Evolutionary conservation across 2,329 filamentous ascomycete genomes (phyloP).

Genomic region (Ceratocystis cacaofunesta): DNA sequence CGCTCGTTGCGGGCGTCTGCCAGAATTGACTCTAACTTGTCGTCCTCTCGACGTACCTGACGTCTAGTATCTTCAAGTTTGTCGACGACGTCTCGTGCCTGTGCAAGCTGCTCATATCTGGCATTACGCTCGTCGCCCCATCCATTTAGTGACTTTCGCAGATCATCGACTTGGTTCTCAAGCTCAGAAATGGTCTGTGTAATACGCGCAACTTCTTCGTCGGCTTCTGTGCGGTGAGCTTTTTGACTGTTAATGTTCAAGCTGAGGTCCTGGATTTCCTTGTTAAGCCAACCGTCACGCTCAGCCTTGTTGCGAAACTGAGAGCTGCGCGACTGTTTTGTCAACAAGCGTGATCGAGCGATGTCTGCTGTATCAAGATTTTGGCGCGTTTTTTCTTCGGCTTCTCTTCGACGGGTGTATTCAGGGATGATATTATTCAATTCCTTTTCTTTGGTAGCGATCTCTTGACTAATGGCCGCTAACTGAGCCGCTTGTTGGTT

Average conservation of each 20-base stretch:
- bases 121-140: constrained; percentile 60
- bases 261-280: constrained; percentile 68
- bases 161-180: constrained; percentile 54
- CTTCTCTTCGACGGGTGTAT: constrained; percentile 56
- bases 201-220: constrained; percentile 64
- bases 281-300: constrained; percentile 66
- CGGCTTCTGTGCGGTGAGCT: constrained; percentile 67
- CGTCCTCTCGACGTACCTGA: constrained; percentile 74
- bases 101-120: constrained; percentile 58
- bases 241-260: constrained; percentile 64
- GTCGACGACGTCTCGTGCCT: constrained; percentile 64
- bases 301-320: constrained; percentile 81
- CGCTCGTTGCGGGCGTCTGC: constrained; percentile 61
- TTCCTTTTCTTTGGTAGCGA: constrained; percentile 61
- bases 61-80: constrained; percentile 75
- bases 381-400: constrained; percentile 56
- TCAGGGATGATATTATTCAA: constrained; percentile 60
- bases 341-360: constrained; percentile 62
- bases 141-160: constrained; percentile 62
- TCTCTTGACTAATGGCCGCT: constrained; percentile 55
- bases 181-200: constrained; percentile 55
- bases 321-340: constrained; percentile 78
- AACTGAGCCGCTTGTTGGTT: constrained; percentile 58
- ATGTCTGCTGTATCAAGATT: constrained; percentile 65
- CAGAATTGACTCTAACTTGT: constrained; percentile 67